Base-by-base conservation (phyloP, 345 rosid genomes). In the Dipteronia dyeriana region DNA sequence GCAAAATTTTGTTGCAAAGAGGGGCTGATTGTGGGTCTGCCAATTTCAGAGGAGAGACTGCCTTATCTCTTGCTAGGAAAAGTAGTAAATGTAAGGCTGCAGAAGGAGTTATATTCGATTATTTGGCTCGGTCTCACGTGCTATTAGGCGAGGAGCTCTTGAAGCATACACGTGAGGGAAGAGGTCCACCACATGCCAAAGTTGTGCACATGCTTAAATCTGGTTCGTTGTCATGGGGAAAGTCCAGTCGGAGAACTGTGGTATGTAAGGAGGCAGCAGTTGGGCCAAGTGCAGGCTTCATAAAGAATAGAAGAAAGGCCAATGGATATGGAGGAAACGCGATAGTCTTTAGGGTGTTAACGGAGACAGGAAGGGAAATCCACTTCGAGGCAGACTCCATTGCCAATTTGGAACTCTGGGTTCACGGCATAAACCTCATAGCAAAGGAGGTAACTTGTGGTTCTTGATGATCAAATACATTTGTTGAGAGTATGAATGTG, bases 81-180 rank as follows among this genome's bases (percentile, higher is more conserved):
- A 53, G 26, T 60, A 66, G 41, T 22, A 79, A 76, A 67, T 76
- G 81, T 56, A 82, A 75, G 79, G 77, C 82, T 13, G 83, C 80
- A 41, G 83, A 77, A 73, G 74, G 75, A 17, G 82, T 69, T 22
- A 76, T 85, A 73, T 79, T 82, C 5, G 78, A 79, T 70, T 62
- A 77, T 56, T 51, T 82, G 65, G 87, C 80, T 68, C 74, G 26
- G 23, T 68, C 75, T 4, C 87, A 77, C 17, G 81, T 79, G 56
- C 66, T 85, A 8, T 16, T 47, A 4, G 87, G 87, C 5, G 83
- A 75, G 79, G 79, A 84, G 66, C 77, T 76, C 19, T 66, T 25
- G 69, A 84, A 84, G 81, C 83, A 79, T 80, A 82, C 85, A 2
- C 61, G 73, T 14, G 81, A 79, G 61, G 83, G 79, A 26, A 81